Percentiles rank a stretch among this genome's conserved stretches.
Evolutionary conservation across 768 basidiomycete species (phyloP).

Genomic region (Roridomyces roridus): DNA sequence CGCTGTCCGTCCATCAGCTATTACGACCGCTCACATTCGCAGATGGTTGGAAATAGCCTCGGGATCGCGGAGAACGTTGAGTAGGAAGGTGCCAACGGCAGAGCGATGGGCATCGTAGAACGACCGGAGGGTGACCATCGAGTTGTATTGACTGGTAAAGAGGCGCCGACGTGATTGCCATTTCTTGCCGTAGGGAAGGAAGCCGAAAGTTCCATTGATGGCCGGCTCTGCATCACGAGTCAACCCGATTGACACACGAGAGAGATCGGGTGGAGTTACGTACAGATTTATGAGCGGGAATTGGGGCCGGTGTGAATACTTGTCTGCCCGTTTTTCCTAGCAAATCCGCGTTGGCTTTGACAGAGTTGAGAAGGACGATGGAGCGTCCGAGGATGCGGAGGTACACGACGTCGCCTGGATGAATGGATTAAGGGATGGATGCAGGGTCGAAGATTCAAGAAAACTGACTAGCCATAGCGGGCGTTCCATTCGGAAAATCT

Average conservation of each 20-base stretch:
- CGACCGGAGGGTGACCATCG: not conserved
- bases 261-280: not conserved
- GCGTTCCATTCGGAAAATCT: constrained; percentile 6
- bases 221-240: not conserved
- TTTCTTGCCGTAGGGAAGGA: not conserved
- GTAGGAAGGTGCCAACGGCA: not conserved
- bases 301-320: constrained; percentile 37
- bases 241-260: not conserved
- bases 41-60: not conserved
- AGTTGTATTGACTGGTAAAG: constrained; percentile 9
- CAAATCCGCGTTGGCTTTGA: constrained; percentile 34
- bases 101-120: constrained; percentile 3
- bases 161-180: not conserved
- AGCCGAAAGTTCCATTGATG: constrained; percentile 9
- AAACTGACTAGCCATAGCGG: not conserved
- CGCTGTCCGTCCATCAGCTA: not conserved
- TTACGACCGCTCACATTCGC: not conserved
- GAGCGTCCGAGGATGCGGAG: constrained; percentile 20
- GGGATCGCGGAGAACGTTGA: not conserved
- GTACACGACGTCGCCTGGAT: constrained; percentile 8
- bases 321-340: constrained; percentile 35
- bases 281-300: constrained; percentile 4
- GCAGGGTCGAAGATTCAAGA: not conserved
- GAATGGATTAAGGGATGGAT: not conserved
- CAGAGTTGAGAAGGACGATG: constrained; percentile 38